Evolutionary conservation across 805 yeast genomes (phyloP), one percentile per base, ranked within the genome.

Genomic region (Wickerhamiella australiensis): DNA sequence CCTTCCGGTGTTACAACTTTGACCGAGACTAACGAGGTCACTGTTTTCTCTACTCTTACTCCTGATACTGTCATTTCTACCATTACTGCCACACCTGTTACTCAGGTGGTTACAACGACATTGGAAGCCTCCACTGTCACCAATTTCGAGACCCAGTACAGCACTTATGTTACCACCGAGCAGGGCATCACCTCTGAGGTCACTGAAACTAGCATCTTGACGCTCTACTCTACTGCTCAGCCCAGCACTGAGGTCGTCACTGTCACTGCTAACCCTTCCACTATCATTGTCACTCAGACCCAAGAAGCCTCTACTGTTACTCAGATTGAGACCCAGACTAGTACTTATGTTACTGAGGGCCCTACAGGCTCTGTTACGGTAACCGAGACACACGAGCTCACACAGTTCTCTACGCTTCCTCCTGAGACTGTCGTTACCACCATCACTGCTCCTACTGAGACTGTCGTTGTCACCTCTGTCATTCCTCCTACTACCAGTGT

Each of bases 71-170:
- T 33, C 3, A 23, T 22, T 15, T 20, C 47, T 5, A 43, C 47
- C 21, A 33, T 29, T 25, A 33, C 36, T 13, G 20, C 36, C 4
- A 18, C 47, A n/a, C 40, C 25, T 13, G 27, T 11, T 21, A 43
- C 47, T 21, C 25, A 29, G 27, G 25, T 29, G 5, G 47, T 43
- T 18, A 43, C 47, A 15, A 33, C 36, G 3, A 43, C 47, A 17
- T 3, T 43, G 17, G 26, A 21, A 2, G 47, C 47, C 3, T 43
- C 47, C 13, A 43, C 47, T 13, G 21, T 43, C 29, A 43, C 47
- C 20, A 23, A 43, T 17, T 15, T 22, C n/a, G 40, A 29, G 25
- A 43, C 47, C 22, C 29, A 43, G 40, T 12, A 15, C 9, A 43
- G 38, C 11, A 21, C 36, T 6, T 33, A 29, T 9, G 38, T 31